phyloP scores from a whole-genome alignment of 2,329 filamentous ascomycete genomes.

The Neoarthrinium moseri region DNA sequence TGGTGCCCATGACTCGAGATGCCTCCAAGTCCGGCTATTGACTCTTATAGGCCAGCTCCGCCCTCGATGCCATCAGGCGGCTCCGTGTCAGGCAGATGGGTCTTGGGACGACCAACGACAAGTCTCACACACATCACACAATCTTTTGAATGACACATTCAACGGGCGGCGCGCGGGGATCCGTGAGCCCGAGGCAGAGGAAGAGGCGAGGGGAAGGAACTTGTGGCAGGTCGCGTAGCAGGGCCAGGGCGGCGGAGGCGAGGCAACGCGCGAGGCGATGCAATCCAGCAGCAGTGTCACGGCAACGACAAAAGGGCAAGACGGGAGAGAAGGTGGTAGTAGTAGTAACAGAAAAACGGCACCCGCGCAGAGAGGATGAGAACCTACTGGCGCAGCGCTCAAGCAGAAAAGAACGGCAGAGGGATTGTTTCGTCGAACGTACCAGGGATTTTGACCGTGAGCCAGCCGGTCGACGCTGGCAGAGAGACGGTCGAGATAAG shows the following conservation, averaged over 20 bases:
- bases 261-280: neutral
- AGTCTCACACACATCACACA: conserved; percentile 8
- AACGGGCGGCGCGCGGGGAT: neutral
- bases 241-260: neutral
- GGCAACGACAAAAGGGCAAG: neutral
- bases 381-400: too few species aligned
- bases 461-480: too few species aligned
- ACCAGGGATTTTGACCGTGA: too few species aligned
- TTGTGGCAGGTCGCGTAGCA: conserved; percentile 4
- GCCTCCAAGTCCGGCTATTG: neutral
- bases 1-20: conserved; percentile 4
- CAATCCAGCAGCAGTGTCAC: conserved; percentile 3
- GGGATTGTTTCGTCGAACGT: conserved; percentile 1
- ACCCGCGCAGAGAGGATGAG: too few species aligned
- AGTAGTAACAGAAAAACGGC: neutral
- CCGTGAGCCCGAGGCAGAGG: too few species aligned
- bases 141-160: conserved; percentile 5
- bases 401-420: neutral
- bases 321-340: neutral
- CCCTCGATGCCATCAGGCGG: neutral
- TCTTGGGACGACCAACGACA: conserved; percentile 1
- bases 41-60: neutral
- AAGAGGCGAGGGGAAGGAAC: neutral
- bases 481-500: conserved; percentile 1
- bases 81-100: conserved; percentile 6